Base-by-base conservation (phyloP, 352 stramenopile species). In the Phytopythium boreale region DNA sequence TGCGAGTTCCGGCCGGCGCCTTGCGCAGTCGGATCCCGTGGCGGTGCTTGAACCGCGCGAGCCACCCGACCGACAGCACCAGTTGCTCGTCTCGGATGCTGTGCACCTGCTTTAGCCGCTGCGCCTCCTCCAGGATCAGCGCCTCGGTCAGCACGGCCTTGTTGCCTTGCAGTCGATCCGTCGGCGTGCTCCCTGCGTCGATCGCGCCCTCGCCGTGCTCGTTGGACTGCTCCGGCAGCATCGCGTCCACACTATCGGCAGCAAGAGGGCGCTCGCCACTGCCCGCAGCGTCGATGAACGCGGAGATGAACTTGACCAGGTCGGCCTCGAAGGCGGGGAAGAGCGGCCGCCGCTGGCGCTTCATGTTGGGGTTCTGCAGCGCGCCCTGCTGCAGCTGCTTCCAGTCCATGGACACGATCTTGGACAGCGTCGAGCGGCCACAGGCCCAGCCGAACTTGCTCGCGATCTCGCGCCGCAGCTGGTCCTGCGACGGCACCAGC, bases 371-470 rank as follows among this genome's bases (percentile, higher is more conserved):
- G 56, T 92, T 92, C n/a, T 76, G 75, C 15, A 79, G 74, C 20
- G 64, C 68, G 3, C 66, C 63, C 3, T 62, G 43, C 39, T 82
- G 71, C 47, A 90, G 68, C 55, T 72, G 62, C 51, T 77, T 72
- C 82, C 82, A 92, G 64, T 92, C 77, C 68, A 88, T 75, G 24
- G 73, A 71, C 58, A 92, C 72, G 66, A 92, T 88, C 68, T 89
- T 90, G 29, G 83, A 92, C 27, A 92, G 72, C 59, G 83, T 92
- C 44, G 83, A 92, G 52, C 83, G 83, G 5, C 83, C 83, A 27
- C 86, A 77, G 11, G 75, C 68, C 79, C 79, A 90, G 27, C 83
- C 80, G 39, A 89, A 90, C 57, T 79, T 79, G 49, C 62, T 46
- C 17, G 63, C 64, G 56, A 92, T 74, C 59, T 89, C 80, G 19